A percentile compares a stretch with the other conserved stretches of the same genome.
These are phyloP conservation scores for Aspergillus sp. DNA, from an alignment of 2,329 filamentous ascomycete genomes.

Conservation along the genomic window DNA sequence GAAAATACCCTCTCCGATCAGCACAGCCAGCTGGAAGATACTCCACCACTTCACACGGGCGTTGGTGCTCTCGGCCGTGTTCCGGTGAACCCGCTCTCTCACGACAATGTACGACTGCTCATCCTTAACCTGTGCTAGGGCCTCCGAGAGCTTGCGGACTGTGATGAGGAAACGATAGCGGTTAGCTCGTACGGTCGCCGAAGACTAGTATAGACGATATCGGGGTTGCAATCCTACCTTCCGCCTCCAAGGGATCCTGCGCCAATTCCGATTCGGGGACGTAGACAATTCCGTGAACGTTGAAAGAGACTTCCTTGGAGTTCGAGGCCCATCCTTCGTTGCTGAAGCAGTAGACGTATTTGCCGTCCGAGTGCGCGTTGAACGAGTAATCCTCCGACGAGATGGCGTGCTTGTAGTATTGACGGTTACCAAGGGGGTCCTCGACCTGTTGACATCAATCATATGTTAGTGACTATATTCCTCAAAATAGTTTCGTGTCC, in stretches of 20 bases:
- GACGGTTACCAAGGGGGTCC: conserved; percentile 73
- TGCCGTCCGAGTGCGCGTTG: conserved; percentile 79
- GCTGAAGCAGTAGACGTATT: conserved; percentile 96
- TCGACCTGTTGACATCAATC: conserved; percentile 60
- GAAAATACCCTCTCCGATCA: conserved; percentile 90
- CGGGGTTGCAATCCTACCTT: conserved; percentile 61
- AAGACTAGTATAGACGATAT: background rate
- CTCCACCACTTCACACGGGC: conserved; percentile 99
- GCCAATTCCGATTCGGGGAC: conserved; percentile 83
- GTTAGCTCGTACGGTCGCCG: conserved; percentile 4
- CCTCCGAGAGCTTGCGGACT: conserved; percentile 82
- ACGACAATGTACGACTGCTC: conserved; percentile 97
- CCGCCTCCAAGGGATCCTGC: conserved; percentile 83
- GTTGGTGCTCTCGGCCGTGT: conserved; percentile 98
- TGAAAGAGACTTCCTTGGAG: conserved; percentile 98
- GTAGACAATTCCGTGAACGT: conserved; percentile 98
- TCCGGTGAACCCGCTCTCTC: conserved; percentile 92
- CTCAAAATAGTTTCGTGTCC: background rate
- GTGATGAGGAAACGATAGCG: background rate
- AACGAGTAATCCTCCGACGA: conserved; percentile 95
- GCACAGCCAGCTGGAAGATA: conserved; percentile 86
- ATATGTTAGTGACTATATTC: background rate
- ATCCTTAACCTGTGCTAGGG: conserved; percentile 90
- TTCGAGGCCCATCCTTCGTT: conserved; percentile 97
- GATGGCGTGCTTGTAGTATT: conserved; percentile 76